A percentile compares a stretch with the other conserved stretches of the same genome.
These are phyloP conservation scores for Clonostachys rosea DNA, from an alignment of 2,329 filamentous ascomycete genomes.

Conservation along the genomic window DNA sequence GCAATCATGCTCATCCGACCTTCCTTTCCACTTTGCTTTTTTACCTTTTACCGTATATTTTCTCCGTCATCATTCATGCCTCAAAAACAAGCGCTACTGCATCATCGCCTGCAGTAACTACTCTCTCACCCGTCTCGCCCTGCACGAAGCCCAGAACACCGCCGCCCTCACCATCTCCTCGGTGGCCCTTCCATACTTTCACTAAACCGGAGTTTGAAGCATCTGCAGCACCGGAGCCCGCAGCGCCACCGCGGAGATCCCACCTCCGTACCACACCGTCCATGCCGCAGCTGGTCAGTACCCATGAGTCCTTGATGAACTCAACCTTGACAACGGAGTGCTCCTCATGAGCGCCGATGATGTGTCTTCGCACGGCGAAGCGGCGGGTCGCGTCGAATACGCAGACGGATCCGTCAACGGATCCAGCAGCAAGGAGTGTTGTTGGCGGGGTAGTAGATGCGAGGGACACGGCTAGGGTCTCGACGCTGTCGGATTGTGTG, in stretches of 20 bases:
- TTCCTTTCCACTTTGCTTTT: neutral
- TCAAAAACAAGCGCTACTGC: slow-evolving; percentile 65
- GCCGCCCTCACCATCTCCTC: slow-evolving; percentile 79
- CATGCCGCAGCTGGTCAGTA: slow-evolving; percentile 85
- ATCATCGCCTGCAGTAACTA: slow-evolving; percentile 92
- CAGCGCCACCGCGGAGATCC: slow-evolving; percentile 60
- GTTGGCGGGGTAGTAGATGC: slow-evolving; percentile 36
- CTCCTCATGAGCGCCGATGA: slow-evolving; percentile 80
- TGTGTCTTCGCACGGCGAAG: slow-evolving; percentile 80
- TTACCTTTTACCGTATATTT: neutral
- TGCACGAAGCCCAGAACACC: slow-evolving; percentile 91
- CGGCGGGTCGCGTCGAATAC: slow-evolving; percentile 83
- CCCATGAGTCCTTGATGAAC: slow-evolving; percentile 65
- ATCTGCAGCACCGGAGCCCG: slow-evolving; percentile 17
- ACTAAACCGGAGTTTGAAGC: slow-evolving; percentile 60
- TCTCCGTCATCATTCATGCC: slow-evolving; percentile 23
- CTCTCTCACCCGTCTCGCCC: slow-evolving; percentile 63
- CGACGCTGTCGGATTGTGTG: slow-evolving; percentile 70
- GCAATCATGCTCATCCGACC: too few species aligned
- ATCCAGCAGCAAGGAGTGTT: slow-evolving; percentile 58
- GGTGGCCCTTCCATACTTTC: slow-evolving; percentile 87
- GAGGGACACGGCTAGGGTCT: slow-evolving; percentile 62
- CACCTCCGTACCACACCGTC: slow-evolving; percentile 88
- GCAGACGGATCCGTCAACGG: slow-evolving; percentile 73
- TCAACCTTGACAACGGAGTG: slow-evolving; percentile 90